A percentile compares a stretch with the other conserved stretches of the same genome.
phyloP scores from a whole-genome alignment of 202 grass and related monocot genomes.

The Musa balbisiana region DNA sequence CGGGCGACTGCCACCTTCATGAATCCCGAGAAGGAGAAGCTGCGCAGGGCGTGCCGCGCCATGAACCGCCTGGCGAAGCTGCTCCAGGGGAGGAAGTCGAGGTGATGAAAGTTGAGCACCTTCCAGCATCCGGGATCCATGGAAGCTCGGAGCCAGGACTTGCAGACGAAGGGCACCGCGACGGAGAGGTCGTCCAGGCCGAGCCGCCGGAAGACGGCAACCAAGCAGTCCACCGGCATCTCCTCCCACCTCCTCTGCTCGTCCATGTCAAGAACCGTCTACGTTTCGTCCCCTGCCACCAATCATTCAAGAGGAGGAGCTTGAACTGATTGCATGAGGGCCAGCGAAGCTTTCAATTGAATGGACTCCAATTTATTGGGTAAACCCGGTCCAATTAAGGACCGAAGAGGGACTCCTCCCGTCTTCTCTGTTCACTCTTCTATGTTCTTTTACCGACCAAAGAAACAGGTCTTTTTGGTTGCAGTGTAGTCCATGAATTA shows the following conservation, averaged over 20 bases:
- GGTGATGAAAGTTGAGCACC: too few species aligned
- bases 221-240: constrained; percentile 7
- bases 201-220: constrained; percentile 1
- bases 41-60: constrained; percentile 13
- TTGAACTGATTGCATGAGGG: too few species aligned
- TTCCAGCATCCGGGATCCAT: constrained; percentile 6
- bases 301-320: too few species aligned
- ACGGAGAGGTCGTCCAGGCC: constrained; percentile 6
- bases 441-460: too few species aligned
- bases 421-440: too few species aligned
- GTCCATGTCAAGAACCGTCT: background rate
- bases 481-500: too few species aligned
- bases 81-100: constrained; percentile 9
- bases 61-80: constrained; percentile 8
- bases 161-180: constrained; percentile 19
- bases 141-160: constrained; percentile 1
- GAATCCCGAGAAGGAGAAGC: constrained; percentile 48
- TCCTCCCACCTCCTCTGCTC: constrained; percentile 13
- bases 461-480: too few species aligned
- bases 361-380: too few species aligned
- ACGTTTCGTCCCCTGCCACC: background rate
- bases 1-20: constrained; percentile 42
- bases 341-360: too few species aligned
- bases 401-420: too few species aligned
- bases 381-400: too few species aligned